Conservation (phyloP, 306 rosid genomes). For the Ammopiptanthus mongolicus region DNA sequence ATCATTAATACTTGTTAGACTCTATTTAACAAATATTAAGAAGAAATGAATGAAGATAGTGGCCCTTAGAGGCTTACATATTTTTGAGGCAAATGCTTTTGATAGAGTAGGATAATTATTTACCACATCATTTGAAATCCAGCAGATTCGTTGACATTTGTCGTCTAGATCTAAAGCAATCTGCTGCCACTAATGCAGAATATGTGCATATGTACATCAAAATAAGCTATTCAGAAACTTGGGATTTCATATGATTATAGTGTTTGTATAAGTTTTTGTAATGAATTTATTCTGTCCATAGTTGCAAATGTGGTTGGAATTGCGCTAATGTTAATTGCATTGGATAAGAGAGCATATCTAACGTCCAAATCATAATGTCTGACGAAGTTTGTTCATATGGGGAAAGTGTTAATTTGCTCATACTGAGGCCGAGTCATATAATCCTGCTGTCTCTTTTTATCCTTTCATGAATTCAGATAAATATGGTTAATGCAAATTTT, state of each 20-base stretch:
- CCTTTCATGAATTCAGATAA: conserved; percentile 7
- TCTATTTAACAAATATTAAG: neutral
- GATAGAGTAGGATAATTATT: neutral
- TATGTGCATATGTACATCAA: neutral
- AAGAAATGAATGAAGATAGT: neutral
- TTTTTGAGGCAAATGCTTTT: neutral
- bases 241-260: neutral
- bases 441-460: neutral
- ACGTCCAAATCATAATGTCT: neutral
- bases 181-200: neutral
- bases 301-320: neutral
- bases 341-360: neutral
- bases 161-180: neutral
- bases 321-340: neutral
- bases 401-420: neutral
- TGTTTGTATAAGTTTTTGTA: neutral
- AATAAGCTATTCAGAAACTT: neutral
- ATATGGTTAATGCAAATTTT: neutral
- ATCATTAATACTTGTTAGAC: neutral
- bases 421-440: neutral
- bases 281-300: neutral
- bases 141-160: neutral
- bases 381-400: neutral
- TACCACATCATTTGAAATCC: neutral
- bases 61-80: neutral